phyloP scores from a whole-genome alignment of 768 basidiomycete genomes.

The Dacryopinax primogenitus region DNA sequence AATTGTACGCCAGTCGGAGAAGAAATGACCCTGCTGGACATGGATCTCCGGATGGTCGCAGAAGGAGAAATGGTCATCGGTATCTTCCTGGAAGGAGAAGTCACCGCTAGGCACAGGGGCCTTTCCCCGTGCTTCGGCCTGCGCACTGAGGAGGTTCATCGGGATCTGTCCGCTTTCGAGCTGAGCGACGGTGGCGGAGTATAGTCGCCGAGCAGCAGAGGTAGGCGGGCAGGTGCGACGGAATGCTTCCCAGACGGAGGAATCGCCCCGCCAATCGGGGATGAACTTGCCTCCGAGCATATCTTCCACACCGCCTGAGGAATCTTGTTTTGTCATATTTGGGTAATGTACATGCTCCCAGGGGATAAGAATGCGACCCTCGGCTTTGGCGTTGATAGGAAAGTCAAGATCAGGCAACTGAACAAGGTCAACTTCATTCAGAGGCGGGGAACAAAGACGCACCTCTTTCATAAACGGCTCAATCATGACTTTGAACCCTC shows the following conservation, averaged over 20 bases:
- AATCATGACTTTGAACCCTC: constrained; percentile 64
- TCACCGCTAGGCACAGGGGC: constrained; percentile 31
- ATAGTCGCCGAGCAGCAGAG: constrained; percentile 69
- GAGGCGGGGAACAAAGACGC: constrained; percentile 17
- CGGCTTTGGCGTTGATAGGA: constrained; percentile 83
- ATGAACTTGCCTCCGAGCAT: constrained; percentile 53
- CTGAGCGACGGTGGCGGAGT: constrained; percentile 51
- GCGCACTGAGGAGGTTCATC: constrained; percentile 6
- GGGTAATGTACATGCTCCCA: constrained; percentile 74
- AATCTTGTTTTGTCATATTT: constrained; percentile 45
- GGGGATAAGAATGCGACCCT: constrained; percentile 83
- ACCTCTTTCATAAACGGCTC: constrained; percentile 55
- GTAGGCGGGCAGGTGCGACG: constrained; percentile 77
- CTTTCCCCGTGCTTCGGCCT: constrained; percentile 24
- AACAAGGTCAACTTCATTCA: constrained; percentile 7
- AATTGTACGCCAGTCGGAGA: constrained; percentile 90
- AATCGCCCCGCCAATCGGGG: constrained; percentile 73
- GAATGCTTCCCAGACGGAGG: constrained; percentile 88
- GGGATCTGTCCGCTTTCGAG: constrained; percentile 29
- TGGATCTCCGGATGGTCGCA: constrained; percentile 73
- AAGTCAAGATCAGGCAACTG: constrained; percentile 92
- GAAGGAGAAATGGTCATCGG: constrained; percentile 60
- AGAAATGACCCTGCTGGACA: constrained; percentile 86
- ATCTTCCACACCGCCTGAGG: constrained; percentile 38
- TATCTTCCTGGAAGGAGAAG: constrained; percentile 48